Conservation (phyloP, 2,329 filamentous ascomycete genomes). For the Hypocrella siamensis region DNA sequence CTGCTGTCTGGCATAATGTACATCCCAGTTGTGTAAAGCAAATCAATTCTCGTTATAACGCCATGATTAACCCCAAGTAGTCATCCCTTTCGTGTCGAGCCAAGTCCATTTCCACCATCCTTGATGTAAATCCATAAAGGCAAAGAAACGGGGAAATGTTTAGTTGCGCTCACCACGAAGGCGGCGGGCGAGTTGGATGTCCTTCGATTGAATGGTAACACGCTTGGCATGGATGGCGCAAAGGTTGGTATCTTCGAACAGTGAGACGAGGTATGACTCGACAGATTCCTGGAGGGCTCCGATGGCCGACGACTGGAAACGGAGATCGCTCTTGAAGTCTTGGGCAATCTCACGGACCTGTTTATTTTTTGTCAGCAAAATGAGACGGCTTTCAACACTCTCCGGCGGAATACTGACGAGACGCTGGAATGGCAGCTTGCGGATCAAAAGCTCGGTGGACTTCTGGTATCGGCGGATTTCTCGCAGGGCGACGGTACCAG, state of each 20-base stretch:
- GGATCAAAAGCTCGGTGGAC: constrained; percentile 87
- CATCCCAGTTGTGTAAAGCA: constrained; percentile 23
- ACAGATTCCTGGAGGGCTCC: constrained; percentile 96
- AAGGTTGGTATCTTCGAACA: constrained; percentile 96
- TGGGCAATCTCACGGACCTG: constrained; percentile 85
- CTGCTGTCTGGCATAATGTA: constrained; percentile 22
- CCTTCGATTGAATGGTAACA: constrained; percentile 95
- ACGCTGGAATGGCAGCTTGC: constrained; percentile 96
- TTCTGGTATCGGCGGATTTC: constrained; percentile 99
- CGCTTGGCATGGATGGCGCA: constrained; percentile 99
- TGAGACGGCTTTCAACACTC: no score
- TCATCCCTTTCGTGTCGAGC: constrained; percentile 21
- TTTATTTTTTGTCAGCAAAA: no score
- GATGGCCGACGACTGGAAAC: constrained; percentile 97
- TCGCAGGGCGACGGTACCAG: constrained; percentile 89
- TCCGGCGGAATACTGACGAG: constrained; percentile 58
- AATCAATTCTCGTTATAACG: constrained; percentile 27
- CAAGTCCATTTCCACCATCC: constrained; percentile 6
- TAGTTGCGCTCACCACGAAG: constrained; percentile 89
- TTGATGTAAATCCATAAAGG: neutral
- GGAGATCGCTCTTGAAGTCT: constrained; percentile 87
- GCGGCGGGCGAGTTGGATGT: constrained; percentile 90
- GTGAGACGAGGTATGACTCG: constrained; percentile 94
- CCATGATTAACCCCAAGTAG: constrained; percentile 26
- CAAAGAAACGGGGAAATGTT: no score